Evolutionary conservation across 768 basidiomycete species (phyloP).

Genomic region (Kwoniella dejecticola): DNA sequence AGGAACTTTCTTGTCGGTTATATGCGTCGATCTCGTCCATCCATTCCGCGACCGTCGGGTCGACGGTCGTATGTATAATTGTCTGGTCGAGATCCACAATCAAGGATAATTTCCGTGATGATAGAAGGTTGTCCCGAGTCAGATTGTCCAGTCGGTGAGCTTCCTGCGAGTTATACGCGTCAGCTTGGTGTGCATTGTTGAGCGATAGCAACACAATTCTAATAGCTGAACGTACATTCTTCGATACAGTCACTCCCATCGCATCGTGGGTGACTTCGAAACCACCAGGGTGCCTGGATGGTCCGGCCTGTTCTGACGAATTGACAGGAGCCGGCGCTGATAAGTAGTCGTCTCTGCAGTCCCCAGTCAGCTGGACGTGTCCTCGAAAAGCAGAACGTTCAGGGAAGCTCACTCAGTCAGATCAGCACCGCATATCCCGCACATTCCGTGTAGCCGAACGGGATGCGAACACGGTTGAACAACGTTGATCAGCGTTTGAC

Average conservation of each 20-base stretch:
- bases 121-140: conserved; percentile 75
- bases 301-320: conserved; percentile 23
- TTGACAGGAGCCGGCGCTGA: conserved; percentile 19
- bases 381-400: not conserved
- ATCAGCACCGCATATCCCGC: conserved; percentile 92
- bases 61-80: conserved; percentile 96
- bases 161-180: conserved; percentile 58
- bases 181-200: not conserved
- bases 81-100: conserved; percentile 99
- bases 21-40: conserved; percentile 61
- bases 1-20: not conserved
- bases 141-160: conserved; percentile 84
- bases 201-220: not conserved
- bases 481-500: conserved; percentile 60
- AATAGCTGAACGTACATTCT: conserved; percentile 52
- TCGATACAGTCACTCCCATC: conserved; percentile 84
- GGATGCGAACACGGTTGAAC: conserved; percentile 95
- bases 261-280: conserved; percentile 83
- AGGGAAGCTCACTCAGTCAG: conserved; percentile 61
- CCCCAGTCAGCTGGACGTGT: not conserved
- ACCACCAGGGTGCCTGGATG: conserved; percentile 32
- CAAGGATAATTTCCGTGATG: conserved; percentile 77
- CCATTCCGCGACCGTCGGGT: conserved; percentile 98
- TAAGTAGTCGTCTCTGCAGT: conserved; percentile 51
- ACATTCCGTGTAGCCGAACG: conserved; percentile 86